A percentile compares a stretch with the other conserved stretches of the same genome.
These are phyloP conservation scores for Stachybotrys chlorohalonatus DNA, from an alignment of 2,329 filamentous ascomycete species.

Conservation along the genomic window DNA sequence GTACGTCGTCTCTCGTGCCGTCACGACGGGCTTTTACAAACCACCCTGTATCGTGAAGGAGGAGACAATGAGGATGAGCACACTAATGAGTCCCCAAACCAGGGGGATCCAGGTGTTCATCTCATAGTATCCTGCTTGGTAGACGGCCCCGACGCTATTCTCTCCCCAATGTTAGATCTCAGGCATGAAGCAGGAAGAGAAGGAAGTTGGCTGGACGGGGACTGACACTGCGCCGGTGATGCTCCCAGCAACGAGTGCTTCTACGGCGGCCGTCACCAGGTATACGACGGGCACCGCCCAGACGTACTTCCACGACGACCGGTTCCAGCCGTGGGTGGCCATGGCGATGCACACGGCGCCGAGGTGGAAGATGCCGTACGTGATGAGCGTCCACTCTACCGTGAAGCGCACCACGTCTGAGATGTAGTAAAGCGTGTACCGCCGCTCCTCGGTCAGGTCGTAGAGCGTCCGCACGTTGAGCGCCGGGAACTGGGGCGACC, in stretches of 20 bases:
- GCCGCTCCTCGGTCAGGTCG: conserved; percentile 28
- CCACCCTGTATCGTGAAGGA: conserved; percentile 92
- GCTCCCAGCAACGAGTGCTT: conserved; percentile 72
- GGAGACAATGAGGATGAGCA: conserved; percentile 72
- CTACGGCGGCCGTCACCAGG: conserved; percentile 59
- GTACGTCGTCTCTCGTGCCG: neutral
- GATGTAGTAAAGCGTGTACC: conserved; percentile 60
- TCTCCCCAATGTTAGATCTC: conserved; percentile 6
- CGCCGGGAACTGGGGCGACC: conserved; percentile 66
- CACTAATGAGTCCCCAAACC: conserved; percentile 78
- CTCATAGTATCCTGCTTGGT: conserved; percentile 71
- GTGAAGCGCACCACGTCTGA: conserved; percentile 82
- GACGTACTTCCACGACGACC: conserved; percentile 49
- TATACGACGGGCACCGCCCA: conserved; percentile 69
- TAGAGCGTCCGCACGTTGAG: conserved; percentile 63
- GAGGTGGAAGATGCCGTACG: conserved; percentile 68
- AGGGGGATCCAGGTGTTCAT: conserved; percentile 96
- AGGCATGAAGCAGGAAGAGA: too few relatives aligned
- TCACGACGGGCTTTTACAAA: conserved; percentile 39
- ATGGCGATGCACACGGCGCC: conserved; percentile 64
- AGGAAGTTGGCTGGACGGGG: neutral
- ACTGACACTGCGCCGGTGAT: conserved; percentile 72
- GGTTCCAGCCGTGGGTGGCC: conserved; percentile 56
- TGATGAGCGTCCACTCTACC: conserved; percentile 74
- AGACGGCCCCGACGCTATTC: conserved; percentile 65